These are phyloP conservation scores for Penicillium brevicompactum DNA, from an alignment of 2,329 filamentous ascomycete genomes.

Conservation along the genomic window DNA sequence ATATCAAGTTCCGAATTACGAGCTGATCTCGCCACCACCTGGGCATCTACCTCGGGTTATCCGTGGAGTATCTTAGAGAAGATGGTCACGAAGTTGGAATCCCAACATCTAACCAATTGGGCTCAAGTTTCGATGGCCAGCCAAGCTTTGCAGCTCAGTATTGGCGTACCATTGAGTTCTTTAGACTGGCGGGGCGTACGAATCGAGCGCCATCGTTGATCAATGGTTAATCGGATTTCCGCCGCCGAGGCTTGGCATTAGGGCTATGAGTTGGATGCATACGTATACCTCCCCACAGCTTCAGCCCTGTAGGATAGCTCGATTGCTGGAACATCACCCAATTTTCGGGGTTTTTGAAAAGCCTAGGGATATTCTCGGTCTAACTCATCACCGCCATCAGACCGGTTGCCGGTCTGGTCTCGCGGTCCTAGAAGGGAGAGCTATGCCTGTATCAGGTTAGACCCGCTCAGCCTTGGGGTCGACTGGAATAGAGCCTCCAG, in stretches of 20 bases:
- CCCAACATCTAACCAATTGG: background rate
- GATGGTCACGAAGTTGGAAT: background rate
- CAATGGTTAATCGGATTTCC: background rate
- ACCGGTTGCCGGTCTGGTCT: no score
- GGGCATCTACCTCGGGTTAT: background rate
- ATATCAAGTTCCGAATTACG: background rate
- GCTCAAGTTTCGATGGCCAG: background rate
- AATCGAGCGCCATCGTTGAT: background rate
- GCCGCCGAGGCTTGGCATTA: constrained; percentile 3
- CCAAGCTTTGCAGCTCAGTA: background rate
- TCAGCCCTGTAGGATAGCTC: background rate
- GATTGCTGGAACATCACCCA: background rate
- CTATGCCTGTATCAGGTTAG: background rate
- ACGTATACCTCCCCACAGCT: constrained; percentile 3
- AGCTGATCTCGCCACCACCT: background rate
- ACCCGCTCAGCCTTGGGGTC: background rate
- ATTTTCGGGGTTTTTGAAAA: background rate
- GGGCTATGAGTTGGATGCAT: background rate
- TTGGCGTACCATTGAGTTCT: background rate
- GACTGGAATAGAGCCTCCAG: no score
- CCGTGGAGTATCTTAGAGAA: background rate
- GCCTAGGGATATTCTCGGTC: background rate
- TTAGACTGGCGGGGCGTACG: background rate
- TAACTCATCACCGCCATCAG: background rate
- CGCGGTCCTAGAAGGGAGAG: background rate